These are phyloP conservation scores for Cytospora chrysosperma DNA, from an alignment of 2,329 filamentous ascomycete species.

Conservation along the genomic window DNA sequence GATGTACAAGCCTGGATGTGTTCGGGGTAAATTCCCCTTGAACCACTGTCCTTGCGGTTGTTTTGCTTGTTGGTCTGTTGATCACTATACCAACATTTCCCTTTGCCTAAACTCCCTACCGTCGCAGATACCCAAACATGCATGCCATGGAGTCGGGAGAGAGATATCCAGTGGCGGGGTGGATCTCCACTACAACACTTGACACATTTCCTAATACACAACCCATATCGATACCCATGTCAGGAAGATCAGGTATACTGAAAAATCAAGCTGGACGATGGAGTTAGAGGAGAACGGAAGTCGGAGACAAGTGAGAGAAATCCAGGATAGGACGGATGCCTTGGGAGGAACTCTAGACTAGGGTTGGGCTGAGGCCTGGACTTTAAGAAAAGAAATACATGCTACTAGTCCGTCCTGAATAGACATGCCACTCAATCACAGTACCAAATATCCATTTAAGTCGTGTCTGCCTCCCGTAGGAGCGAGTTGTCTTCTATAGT, in stretches of 20 bases:
- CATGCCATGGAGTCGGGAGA: constrained; percentile 16
- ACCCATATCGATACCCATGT: background rate
- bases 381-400: too few species aligned
- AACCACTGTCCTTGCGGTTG: background rate
- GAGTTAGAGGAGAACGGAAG: background rate
- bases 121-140: constrained; percentile 24
- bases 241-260: background rate
- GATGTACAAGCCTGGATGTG: constrained; percentile 9
- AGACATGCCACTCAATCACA: too few species aligned
- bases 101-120: constrained; percentile 22
- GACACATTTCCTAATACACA: background rate
- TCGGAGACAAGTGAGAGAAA: background rate
- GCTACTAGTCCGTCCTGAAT: too few species aligned
- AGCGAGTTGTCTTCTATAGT: too few species aligned
- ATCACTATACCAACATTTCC: constrained; percentile 12
- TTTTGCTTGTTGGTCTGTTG: constrained; percentile 4
- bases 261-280: background rate
- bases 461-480: too few species aligned
- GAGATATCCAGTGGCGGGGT: background rate
- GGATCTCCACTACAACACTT: background rate
- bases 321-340: background rate
- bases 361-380: too few species aligned
- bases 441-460: too few species aligned
- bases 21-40: constrained; percentile 7
- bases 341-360: too few species aligned